Conservation (phyloP, 192 early-diverging fungal species). For the Linderina pennispora region DNA sequence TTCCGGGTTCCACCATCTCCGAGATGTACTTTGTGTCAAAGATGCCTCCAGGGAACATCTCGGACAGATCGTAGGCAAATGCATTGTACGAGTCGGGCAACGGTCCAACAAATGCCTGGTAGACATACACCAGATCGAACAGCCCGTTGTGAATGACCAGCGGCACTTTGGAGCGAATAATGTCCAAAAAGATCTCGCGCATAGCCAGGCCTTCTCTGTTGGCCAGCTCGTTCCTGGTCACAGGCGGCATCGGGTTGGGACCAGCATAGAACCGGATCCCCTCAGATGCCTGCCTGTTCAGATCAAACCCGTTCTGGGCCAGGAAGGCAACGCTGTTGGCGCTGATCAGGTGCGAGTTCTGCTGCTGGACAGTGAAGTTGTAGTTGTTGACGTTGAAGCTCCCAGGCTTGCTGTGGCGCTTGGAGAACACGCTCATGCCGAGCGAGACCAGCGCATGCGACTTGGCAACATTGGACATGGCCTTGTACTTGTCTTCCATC, state of each 20-base stretch:
- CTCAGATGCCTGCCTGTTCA: slow-evolving; percentile 63
- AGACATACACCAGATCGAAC: slow-evolving; percentile 89
- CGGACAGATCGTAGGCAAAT: slow-evolving; percentile 69
- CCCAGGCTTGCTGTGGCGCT: slow-evolving; percentile 16
- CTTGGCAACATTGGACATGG: slow-evolving; percentile 62
- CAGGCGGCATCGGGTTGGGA: slow-evolving; percentile 34
- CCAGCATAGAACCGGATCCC: slow-evolving; percentile 77
- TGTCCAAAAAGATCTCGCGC: slow-evolving; percentile 51
- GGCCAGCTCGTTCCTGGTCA: slow-evolving; percentile 16
- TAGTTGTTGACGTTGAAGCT: slow-evolving; percentile 61
- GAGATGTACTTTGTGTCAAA: slow-evolving; percentile 88
- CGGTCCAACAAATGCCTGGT: slow-evolving; percentile 79
- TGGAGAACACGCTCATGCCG: slow-evolving; percentile 54
- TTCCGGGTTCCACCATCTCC: slow-evolving; percentile 34
- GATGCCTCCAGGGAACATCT: slow-evolving; percentile 83
- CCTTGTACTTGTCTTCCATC: slow-evolving; percentile 77
- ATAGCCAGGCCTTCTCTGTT: slow-evolving; percentile 43
- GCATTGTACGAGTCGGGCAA: slow-evolving; percentile 63
- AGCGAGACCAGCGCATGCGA: slow-evolving; percentile 78
- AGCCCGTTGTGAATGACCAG: slow-evolving; percentile 93
- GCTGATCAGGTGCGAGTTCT: slow-evolving; percentile 60
- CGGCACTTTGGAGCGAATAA: slow-evolving; percentile 50
- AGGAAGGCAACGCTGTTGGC: slow-evolving; percentile 73
- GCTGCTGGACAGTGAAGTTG: slow-evolving; percentile 47
- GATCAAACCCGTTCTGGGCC: slow-evolving; percentile 80